Evolutionary conservation across 148 eudicot species (phyloP), one percentile per base, ranked within the genome.

Genomic region (Chenopodium album): DNA sequence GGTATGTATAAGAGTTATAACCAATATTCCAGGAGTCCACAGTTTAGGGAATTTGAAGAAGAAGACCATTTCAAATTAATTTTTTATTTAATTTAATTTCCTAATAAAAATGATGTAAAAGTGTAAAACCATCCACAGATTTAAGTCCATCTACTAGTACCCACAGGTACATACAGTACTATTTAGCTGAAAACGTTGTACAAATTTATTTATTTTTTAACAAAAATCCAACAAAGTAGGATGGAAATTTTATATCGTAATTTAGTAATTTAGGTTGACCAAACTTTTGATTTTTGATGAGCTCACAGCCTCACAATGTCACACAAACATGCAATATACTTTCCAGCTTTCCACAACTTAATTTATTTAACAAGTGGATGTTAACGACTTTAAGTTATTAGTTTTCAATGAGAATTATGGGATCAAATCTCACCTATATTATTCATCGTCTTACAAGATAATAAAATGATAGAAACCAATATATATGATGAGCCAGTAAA

Each of bases 51-150:
- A 14, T 56, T 56, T 56, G 4, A 56, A 17, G 62, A 56, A 14
- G 62, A 56, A 2, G 62, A 17, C 6, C 62, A 16, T 17, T 56
- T 56, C 62, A 56, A 56, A 56, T 14, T 12, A 50, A 13, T 12
- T 9, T 50, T 2, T 23, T 23, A 23, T 23, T 23, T 23, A 23
- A 23, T 23, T 23, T 50, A 3, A 9, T 50, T 48, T 50, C 14
- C 54, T 50, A 50, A 48, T 2, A 48, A 48, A 62, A 62, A 62
- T 3, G 26, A 22, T 4, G 26, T 7, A 72, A 71, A 47, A 48
- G 7, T 4, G 26, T 7, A 72, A 71, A 47, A 48, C 32, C 76
- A 73, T 73, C 76, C 76, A 72, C 17, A 73, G 76, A n/a, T 73
- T 73, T 73, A 48, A 3, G 34, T 13, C 22, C 20, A 20, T n/a